phyloP scores from a whole-genome alignment of 345 rosid species.

The Dipteronia sinensis region DNA sequence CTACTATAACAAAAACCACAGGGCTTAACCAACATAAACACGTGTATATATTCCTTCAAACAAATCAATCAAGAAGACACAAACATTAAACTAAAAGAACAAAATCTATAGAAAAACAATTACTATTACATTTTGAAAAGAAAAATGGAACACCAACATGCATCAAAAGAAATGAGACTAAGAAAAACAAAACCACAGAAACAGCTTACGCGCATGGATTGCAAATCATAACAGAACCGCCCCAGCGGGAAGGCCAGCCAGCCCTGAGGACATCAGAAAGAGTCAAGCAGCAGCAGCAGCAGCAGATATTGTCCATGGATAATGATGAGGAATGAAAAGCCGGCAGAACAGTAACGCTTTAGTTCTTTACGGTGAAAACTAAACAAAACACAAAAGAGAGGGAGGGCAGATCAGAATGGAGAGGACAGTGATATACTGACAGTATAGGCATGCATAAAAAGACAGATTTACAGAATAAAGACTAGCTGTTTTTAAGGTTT shows the following conservation, averaged over 20 bases:
- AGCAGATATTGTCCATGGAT: conserved; percentile 11
- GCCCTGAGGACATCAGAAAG: conserved; percentile 15
- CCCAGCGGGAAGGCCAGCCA: conserved; percentile 42
- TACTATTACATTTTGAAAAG: not conserved
- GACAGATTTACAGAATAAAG: not conserved
- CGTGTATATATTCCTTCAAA: not conserved
- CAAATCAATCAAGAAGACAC: not conserved
- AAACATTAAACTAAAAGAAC: not conserved
- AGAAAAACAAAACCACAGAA: not conserved
- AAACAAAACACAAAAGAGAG: not conserved
- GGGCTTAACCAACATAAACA: not conserved
- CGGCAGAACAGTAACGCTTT: not conserved
- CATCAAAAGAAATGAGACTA: not conserved
- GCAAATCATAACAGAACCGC: conserved; percentile 45
- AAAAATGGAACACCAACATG: not conserved
- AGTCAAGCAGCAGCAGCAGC: conserved; percentile 24
- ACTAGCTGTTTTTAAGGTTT: conserved; percentile 3
- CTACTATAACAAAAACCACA: not conserved
- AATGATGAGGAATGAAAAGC: not conserved
- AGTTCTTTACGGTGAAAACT: not conserved
- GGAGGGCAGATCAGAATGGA: not conserved
- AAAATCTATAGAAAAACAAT: not conserved
- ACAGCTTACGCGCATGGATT: conserved; percentile 46
- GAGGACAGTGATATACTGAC: not conserved
- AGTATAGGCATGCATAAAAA: not conserved